Base-by-base conservation (phyloP, 2,329 filamentous ascomycete genomes). In the Fusarium sp. region DNA sequence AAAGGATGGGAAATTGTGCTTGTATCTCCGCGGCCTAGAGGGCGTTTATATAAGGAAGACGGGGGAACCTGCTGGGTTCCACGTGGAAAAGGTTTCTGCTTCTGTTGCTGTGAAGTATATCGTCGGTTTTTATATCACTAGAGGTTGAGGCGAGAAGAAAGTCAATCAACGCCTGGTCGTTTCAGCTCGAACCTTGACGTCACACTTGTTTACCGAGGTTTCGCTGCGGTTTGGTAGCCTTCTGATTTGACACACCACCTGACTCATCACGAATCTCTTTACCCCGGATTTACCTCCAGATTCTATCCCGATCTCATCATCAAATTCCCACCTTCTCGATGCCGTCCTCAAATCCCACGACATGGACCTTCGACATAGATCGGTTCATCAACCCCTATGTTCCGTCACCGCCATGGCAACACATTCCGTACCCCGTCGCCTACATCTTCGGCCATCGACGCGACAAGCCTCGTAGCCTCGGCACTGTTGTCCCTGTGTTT, bases 331-430 rank as follows among this genome's bases (percentile, higher is more conserved):
- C 17, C 27, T 10, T 58, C 35, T n/a, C 40, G 17, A 70, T 73
- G 60, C 55, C 69, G 43, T 53, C 66, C 17, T 56, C 62, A 32
- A 30, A 70, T 17, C 71, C 69, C 1, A 70, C 40, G 20, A 65
- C 65, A 33, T 85, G 83, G 80, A 83, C 90, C 73, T 88, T 96
- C 78, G 88, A 96, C 78, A 86, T 97, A 67, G 94, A 97, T 82
- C 80, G 79, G n/a, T 88, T 90, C 75, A 76, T 96, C 50, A 93
- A 95, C 76, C 90, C 85, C 4, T 83, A 88, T 62, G 75, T 96
- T 23, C 91, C 91, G 10, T 81, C 85, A 15, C 90, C 90, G 40
- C 87, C 86, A 70, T 85, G 92, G 76, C 80, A 85, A 27, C 79
- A 82, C 44, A 75, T 97, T 2, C 94, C 93, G 0, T 82, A 82